Conservation (phyloP, 179 eudicot genomes). For the Spergularia azorica region DNA sequence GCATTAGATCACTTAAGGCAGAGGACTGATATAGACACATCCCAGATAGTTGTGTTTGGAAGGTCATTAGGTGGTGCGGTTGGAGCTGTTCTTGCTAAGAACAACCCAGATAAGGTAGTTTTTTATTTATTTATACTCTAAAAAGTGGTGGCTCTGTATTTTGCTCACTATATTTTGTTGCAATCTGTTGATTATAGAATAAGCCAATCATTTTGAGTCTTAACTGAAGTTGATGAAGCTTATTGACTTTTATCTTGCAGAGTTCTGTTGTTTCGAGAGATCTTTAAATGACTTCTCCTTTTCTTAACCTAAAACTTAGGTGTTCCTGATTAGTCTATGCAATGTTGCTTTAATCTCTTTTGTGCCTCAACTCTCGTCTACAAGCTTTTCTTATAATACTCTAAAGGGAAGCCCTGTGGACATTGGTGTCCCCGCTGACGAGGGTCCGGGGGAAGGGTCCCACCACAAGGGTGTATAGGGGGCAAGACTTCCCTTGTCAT, state of each 20-base stretch:
- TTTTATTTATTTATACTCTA: background rate
- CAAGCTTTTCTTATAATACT: too few species aligned
- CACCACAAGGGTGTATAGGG: too few species aligned
- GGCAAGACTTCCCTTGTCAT: too few species aligned
- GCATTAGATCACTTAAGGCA: constrained; percentile 86
- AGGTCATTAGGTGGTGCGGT: constrained; percentile 99
- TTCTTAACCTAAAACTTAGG: background rate
- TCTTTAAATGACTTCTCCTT: background rate
- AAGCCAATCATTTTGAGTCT: background rate
- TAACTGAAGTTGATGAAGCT: background rate
- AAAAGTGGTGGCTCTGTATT: background rate
- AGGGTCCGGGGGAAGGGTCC: too few species aligned
- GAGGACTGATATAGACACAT: constrained; percentile 87
- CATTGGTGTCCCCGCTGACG: too few species aligned
- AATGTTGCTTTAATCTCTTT: too few species aligned
- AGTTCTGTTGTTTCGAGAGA: background rate
- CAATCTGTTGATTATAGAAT: background rate
- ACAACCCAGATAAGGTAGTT: constrained; percentile 83
- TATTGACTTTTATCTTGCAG: background rate
- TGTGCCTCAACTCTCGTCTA: too few species aligned
- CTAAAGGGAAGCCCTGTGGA: too few species aligned
- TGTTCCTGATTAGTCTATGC: background rate
- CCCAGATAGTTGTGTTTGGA: constrained; percentile 86
- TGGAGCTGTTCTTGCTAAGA: constrained; percentile 72
- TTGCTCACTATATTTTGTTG: background rate